A percentile compares a stretch with the other conserved stretches of the same genome.
phyloP scores from a whole-genome alignment of 2,329 filamentous ascomycete species.

The Laburnicola sp. region DNA sequence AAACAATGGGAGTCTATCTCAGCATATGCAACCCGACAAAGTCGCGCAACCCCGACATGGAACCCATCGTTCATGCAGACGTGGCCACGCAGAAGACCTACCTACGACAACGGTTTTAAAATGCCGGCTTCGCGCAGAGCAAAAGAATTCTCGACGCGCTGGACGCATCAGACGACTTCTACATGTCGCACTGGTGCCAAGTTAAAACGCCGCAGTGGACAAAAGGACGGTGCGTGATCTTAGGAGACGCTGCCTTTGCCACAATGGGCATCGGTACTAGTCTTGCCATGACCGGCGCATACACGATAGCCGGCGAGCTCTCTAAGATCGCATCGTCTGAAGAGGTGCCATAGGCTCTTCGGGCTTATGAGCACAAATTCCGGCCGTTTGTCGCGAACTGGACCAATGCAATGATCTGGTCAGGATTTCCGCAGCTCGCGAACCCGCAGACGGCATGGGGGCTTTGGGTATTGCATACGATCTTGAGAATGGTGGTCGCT shows the following conservation, averaged over 20 bases:
- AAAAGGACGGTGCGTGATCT: slow-evolving; percentile 30
- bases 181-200: slow-evolving; percentile 43
- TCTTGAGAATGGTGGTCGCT: slow-evolving; percentile 15
- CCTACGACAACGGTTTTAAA: slow-evolving; percentile 35
- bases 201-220: slow-evolving; percentile 36
- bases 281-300: slow-evolving; percentile 45
- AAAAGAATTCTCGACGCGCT: slow-evolving; percentile 42
- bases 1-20: slow-evolving; percentile 31
- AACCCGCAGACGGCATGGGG: slow-evolving; percentile 37
- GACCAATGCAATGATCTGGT: slow-evolving; percentile 9
- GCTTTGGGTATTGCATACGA: slow-evolving; percentile 22
- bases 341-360: slow-evolving; percentile 24
- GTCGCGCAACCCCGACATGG: slow-evolving; percentile 16
- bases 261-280: slow-evolving; percentile 35
- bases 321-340: slow-evolving; percentile 19
- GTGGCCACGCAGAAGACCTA: slow-evolving; percentile 48
- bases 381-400: slow-evolving; percentile 18
- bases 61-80: slow-evolving; percentile 30
- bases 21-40: slow-evolving; percentile 26
- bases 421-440: slow-evolving; percentile 25
- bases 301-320: slow-evolving; percentile 45
- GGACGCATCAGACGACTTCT: slow-evolving; percentile 46
- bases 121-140: slow-evolving; percentile 30
- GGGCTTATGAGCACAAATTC: slow-evolving; percentile 26
- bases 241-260: slow-evolving; percentile 44